Conservation (phyloP, 352 stramenopile genomes). For the Phytophthora sp. region DNA sequence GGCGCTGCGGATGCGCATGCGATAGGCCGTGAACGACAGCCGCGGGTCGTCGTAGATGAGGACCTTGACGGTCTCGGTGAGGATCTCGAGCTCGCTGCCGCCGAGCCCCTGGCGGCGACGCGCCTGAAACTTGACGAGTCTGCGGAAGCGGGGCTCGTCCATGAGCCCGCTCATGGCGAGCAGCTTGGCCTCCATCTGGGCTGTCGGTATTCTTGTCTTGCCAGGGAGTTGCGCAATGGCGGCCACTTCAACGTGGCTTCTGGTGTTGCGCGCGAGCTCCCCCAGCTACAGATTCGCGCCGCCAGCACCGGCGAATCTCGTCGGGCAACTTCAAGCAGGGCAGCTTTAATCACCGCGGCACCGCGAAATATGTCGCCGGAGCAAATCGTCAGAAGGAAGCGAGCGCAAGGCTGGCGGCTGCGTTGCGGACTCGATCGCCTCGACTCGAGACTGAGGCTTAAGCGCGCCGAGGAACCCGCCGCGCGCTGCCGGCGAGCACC, state of each 20-base stretch:
- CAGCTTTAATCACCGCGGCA: background rate
- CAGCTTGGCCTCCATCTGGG: conserved; percentile 34
- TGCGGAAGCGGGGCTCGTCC: conserved; percentile 41
- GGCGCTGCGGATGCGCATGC: conserved; percentile 52
- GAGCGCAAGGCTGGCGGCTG: no score
- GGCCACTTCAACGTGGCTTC: no score
- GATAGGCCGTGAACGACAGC: conserved; percentile 59
- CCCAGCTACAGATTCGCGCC: conserved; percentile 13
- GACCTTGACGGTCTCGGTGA: conserved; percentile 29
- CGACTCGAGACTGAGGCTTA: no score
- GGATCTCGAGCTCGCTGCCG: conserved; percentile 55
- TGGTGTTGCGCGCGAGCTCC: no score
- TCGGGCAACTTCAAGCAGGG: no score
- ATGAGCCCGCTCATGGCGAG: conserved; percentile 38
- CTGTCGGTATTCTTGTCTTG: background rate
- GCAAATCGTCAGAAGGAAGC: background rate
- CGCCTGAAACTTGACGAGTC: conserved; percentile 64
- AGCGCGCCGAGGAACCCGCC: no score
- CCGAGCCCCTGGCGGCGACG: conserved; percentile 45
- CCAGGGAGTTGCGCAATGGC: conserved; percentile 42
- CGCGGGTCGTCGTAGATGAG: conserved; percentile 28
- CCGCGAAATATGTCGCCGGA: background rate
- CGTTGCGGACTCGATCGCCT: no score
- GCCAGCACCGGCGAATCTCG: conserved; percentile 5
- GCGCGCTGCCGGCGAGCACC: no score